phyloP scores from a whole-genome alignment of 2,329 filamentous ascomycete genomes.

The Scolecobasidium constrictum region DNA sequence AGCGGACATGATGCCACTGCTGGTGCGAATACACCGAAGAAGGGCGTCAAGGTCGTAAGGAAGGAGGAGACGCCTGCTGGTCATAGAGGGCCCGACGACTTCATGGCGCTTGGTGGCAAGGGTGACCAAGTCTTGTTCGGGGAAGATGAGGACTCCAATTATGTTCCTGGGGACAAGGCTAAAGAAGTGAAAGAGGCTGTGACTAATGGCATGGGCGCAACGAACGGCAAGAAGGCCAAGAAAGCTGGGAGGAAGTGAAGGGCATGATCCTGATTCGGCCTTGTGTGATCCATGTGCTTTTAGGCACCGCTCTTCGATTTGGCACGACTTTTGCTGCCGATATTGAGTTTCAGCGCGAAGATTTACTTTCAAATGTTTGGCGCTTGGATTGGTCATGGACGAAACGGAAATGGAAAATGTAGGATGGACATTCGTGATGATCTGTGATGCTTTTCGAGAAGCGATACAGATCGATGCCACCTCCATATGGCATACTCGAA shows the following conservation, averaged over 20 bases:
- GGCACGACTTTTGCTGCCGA: too few relatives aligned
- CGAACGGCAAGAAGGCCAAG: neutral
- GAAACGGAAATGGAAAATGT: too few relatives aligned
- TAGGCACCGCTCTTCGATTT: too few relatives aligned
- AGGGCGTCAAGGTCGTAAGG: constrained; percentile 16
- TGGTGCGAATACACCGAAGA: constrained; percentile 1
- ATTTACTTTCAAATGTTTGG: too few relatives aligned
- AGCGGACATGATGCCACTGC: constrained; percentile 10
- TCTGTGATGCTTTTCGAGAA: too few relatives aligned
- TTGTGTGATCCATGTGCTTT: too few relatives aligned
- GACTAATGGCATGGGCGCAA: neutral
- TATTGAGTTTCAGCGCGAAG: too few relatives aligned
- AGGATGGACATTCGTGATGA: too few relatives aligned
- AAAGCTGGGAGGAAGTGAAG: constrained; percentile 3
- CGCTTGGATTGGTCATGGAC: too few relatives aligned
- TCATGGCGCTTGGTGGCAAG: constrained; percentile 74
- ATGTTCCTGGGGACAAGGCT: constrained; percentile 13
- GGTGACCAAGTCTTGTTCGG: constrained; percentile 72
- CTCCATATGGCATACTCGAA: too few relatives aligned
- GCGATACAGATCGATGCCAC: too few relatives aligned
- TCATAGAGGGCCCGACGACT: constrained; percentile 60
- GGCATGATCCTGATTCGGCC: too few relatives aligned
- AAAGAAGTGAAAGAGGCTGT: constrained; percentile 8
- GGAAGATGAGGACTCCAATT: constrained; percentile 41
- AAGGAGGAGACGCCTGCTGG: constrained; percentile 57